phyloP scores from a whole-genome alignment of 495 filamentous ascomycete genomes.

The Coniosporium apollinis region DNA sequence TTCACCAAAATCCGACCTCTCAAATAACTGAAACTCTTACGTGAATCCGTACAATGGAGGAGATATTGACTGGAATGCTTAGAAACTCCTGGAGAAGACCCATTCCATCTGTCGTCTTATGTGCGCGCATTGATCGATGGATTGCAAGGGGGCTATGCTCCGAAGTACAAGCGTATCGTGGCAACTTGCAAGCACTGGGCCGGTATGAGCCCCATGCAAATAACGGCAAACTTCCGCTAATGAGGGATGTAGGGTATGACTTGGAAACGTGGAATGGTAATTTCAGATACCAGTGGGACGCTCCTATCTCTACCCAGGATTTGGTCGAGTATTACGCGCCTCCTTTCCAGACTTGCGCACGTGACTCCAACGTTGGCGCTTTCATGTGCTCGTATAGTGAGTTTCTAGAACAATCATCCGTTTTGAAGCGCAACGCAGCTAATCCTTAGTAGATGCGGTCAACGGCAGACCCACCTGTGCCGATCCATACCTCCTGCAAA shows the following conservation, averaged over 20 bases:
- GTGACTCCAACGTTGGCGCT: constrained; percentile 35
- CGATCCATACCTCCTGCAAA: constrained; percentile 36
- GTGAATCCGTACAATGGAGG: too few species aligned
- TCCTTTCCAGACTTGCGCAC: constrained; percentile 30
- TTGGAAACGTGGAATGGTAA: constrained; percentile 42
- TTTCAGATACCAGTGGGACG: constrained; percentile 36
- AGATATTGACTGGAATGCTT: too few species aligned
- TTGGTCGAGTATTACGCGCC: constrained; percentile 35
- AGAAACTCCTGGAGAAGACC: constrained; percentile 49
- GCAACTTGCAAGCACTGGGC: constrained; percentile 51
- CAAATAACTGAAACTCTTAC: too few species aligned
- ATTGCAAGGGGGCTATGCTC: constrained; percentile 36
- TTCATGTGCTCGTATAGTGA: constrained; percentile 40
- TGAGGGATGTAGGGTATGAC: constrained; percentile 31
- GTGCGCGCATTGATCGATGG: constrained; percentile 42
- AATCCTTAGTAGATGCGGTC: constrained; percentile 23
- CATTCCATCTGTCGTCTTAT: constrained; percentile 37
- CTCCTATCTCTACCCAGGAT: constrained; percentile 37
- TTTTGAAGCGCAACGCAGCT: neutral
- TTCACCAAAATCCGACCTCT: too few species aligned
- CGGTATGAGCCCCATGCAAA: constrained; percentile 11
- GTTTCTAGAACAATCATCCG: too few species aligned
- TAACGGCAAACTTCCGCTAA: neutral
- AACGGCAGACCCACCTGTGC: constrained; percentile 40
- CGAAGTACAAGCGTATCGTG: constrained; percentile 34